Percentiles rank a stretch among this genome's conserved stretches.
Conservation (phyloP, 352 stramenopile species). For the Phytopythium aichiense region DNA sequence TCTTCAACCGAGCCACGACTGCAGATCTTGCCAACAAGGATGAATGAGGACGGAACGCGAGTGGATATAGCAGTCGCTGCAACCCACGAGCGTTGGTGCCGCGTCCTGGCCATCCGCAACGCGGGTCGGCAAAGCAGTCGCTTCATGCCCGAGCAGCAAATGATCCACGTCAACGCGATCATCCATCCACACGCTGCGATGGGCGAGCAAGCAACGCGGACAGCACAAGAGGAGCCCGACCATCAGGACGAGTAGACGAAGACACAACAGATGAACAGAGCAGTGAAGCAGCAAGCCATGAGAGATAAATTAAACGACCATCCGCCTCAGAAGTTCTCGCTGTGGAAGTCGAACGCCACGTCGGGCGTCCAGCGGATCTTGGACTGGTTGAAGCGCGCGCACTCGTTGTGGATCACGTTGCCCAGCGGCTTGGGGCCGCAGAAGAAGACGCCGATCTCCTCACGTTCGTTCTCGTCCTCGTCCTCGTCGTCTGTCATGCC, state of each 20-base stretch:
- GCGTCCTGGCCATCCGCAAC: slow-evolving; percentile 1
- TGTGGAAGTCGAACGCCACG: slow-evolving; percentile 69
- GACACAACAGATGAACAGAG: background rate
- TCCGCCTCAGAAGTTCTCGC: slow-evolving; percentile 44
- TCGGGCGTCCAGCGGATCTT: slow-evolving; percentile 25
- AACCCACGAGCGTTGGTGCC: background rate
- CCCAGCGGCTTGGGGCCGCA: slow-evolving; percentile 64
- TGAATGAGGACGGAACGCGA: background rate
- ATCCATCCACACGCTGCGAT: background rate
- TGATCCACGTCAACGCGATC: background rate
- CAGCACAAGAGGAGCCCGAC: background rate
- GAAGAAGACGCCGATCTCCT: slow-evolving; percentile 79
- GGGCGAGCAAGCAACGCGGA: background rate
- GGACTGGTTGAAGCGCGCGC: slow-evolving; percentile 46
- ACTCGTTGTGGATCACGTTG: slow-evolving; percentile 56
- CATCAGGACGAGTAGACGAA: background rate
- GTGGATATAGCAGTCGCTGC: background rate
- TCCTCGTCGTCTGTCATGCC: slow-evolving; percentile 9
- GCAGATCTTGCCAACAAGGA: background rate
- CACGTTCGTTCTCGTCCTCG: slow-evolving; percentile 30
- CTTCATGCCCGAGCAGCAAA: background rate
- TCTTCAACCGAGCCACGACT: background rate
- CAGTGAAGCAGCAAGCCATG: background rate
- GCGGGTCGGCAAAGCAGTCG: background rate
- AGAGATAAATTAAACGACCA: background rate